Conservation (phyloP, 176 grass and related monocot species). For the Avena insularis region DNA sequence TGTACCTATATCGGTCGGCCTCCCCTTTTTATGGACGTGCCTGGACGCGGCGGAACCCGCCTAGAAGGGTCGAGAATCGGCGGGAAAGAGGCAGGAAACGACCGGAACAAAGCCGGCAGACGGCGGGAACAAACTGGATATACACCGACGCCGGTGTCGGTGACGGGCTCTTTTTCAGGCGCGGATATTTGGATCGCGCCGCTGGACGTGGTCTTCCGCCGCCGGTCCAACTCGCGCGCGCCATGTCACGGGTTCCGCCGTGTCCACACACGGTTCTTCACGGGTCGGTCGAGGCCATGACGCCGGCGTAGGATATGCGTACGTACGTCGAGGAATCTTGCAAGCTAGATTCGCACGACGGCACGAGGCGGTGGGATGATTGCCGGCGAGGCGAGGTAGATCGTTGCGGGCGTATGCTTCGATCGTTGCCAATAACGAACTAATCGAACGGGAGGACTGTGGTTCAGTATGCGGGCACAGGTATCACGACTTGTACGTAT, state of each 20-base stretch:
- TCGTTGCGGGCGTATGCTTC: background rate
- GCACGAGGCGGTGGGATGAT: background rate
- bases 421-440: too few species aligned
- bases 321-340: background rate
- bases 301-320: background rate
- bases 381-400: background rate
- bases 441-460: background rate
- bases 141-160: too few species aligned
- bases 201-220: background rate
- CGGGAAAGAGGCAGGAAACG: too few species aligned
- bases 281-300: background rate
- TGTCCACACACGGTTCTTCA: background rate
- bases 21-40: too few species aligned
- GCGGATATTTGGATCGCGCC: too few species aligned
- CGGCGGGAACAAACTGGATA: too few species aligned
- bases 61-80: too few species aligned
- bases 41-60: too few species aligned
- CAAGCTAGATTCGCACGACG: background rate
- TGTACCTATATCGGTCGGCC: too few species aligned
- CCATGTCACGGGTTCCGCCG: background rate
- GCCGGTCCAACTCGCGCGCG: background rate
- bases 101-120: too few species aligned
- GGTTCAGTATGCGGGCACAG: conserved; percentile 25
- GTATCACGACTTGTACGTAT: background rate
- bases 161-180: too few species aligned